Evolutionary conservation across 768 basidiomycete genomes (phyloP).

Genomic region (Mrakia hoshinonis): DNA sequence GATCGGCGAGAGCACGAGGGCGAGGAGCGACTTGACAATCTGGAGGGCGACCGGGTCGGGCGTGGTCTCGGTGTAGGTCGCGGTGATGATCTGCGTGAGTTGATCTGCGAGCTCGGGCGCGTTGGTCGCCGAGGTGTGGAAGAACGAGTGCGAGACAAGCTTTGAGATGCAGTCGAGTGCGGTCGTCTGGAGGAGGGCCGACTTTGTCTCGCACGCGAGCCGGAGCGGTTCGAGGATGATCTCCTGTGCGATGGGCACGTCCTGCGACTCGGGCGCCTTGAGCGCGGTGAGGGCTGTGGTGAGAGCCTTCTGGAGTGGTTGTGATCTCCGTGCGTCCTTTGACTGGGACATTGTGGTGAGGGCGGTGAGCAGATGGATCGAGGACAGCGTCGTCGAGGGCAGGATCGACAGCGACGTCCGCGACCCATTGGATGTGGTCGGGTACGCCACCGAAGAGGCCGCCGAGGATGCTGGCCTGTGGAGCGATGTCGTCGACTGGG

Average conservation of each 20-base stretch:
- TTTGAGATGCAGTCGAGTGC: slow-evolving; percentile 97
- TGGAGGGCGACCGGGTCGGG: slow-evolving; percentile 88
- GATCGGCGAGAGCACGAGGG: slow-evolving; percentile 76
- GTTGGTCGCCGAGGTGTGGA: slow-evolving; percentile 42
- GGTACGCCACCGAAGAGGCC: background rate
- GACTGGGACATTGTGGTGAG: slow-evolving; percentile 20
- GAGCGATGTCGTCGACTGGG: background rate
- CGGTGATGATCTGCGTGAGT: slow-evolving; percentile 87
- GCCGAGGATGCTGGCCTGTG: slow-evolving; percentile 7
- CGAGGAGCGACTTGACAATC: slow-evolving; percentile 87
- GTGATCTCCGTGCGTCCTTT: slow-evolving; percentile 26
- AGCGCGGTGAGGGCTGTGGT: slow-evolving; percentile 23
- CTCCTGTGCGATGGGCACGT: slow-evolving; percentile 28
- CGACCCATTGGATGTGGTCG: background rate
- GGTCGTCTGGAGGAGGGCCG: slow-evolving; percentile 88
- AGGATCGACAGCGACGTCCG: slow-evolving; percentile 24
- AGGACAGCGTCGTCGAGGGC: slow-evolving; percentile 27
- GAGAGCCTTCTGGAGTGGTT: slow-evolving; percentile 27
- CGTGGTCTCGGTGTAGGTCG: slow-evolving; percentile 78
- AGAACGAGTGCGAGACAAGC: slow-evolving; percentile 94
- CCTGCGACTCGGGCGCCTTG: slow-evolving; percentile 7
- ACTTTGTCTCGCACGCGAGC: slow-evolving; percentile 88
- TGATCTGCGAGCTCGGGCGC: slow-evolving; percentile 61
- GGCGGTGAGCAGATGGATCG: slow-evolving; percentile 28
- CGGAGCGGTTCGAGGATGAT: slow-evolving; percentile 85